phyloP scores from a whole-genome alignment of 768 basidiomycete genomes.

The Lactarius trivialis region DNA sequence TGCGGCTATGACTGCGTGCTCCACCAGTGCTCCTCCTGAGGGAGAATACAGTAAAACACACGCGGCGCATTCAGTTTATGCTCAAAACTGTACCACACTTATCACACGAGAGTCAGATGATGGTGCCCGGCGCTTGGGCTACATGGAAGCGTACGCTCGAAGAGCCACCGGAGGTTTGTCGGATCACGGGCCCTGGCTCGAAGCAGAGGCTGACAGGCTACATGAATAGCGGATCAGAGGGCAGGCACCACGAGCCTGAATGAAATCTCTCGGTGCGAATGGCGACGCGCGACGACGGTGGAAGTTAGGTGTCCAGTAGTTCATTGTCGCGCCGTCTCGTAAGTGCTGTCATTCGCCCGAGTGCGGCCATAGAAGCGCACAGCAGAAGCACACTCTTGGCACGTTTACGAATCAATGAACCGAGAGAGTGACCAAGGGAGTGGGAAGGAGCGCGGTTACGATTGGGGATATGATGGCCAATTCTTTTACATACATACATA shows the following conservation, averaged over 20 bases:
- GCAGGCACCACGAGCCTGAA: background rate
- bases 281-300: background rate
- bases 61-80: no score
- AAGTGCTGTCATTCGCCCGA: background rate
- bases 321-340: background rate
- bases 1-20: no score
- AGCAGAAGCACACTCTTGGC: background rate
- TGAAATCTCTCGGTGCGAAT: background rate
- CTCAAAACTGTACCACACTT: no score
- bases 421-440: background rate
- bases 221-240: background rate
- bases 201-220: background rate
- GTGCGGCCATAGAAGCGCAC: background rate
- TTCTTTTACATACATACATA: background rate
- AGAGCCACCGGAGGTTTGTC: background rate
- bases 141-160: no score
- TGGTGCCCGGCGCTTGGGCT: no score
- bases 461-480: background rate
- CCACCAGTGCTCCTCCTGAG: no score
- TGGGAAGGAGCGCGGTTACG: background rate
- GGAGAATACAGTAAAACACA: no score
- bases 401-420: background rate
- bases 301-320: background rate
- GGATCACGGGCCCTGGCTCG: background rate
- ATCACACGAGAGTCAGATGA: no score